Percentiles rank a stretch among this genome's conserved stretches.
These are phyloP conservation scores for Candolleomyces eurysporus DNA, from an alignment of 768 basidiomycete genomes.

Conservation along the genomic window DNA sequence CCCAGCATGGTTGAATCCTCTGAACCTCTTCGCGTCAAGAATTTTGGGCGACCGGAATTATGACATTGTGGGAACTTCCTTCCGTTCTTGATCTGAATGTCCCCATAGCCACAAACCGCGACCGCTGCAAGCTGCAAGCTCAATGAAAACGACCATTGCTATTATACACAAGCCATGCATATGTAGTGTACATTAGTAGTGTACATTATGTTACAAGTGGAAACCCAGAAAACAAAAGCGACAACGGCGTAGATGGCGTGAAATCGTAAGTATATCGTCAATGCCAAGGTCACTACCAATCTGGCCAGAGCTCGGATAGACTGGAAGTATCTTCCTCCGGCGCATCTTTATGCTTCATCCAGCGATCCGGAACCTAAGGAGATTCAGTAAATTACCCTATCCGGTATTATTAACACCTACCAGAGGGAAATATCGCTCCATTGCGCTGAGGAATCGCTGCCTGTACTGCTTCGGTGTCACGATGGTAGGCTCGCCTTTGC, in stretches of 20 bases:
- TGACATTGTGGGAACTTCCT: slow-evolving; percentile 2
- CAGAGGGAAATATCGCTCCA: slow-evolving; percentile 88
- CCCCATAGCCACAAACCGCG: too few species aligned
- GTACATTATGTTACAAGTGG: too few species aligned
- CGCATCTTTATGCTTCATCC: slow-evolving; percentile 84
- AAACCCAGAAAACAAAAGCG: too few species aligned
- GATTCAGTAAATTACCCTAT: slow-evolving; percentile 9
- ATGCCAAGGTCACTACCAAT: slow-evolving; percentile 41
- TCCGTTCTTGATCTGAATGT: neutral
- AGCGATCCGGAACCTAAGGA: slow-evolving; percentile 76
- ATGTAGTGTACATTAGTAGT: too few species aligned
- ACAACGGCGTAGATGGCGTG: neutral
- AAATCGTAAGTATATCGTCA: neutral
- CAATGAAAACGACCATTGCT: too few species aligned
- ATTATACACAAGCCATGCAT: too few species aligned
- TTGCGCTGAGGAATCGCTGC: slow-evolving; percentile 80
- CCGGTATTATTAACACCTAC: slow-evolving; percentile 38
- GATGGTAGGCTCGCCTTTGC: slow-evolving; percentile 91
- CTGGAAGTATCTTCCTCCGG: slow-evolving; percentile 68
- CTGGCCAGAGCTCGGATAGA: slow-evolving; percentile 60
- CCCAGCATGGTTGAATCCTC: slow-evolving; percentile 6
- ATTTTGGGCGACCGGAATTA: neutral
- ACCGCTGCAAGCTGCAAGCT: too few species aligned
- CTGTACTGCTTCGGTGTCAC: slow-evolving; percentile 95
- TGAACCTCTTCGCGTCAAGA: slow-evolving; percentile 1